Evolutionary conservation across 192 early-diverging fungal genomes (phyloP).

Genomic region (Coemansia guatemalensis): DNA sequence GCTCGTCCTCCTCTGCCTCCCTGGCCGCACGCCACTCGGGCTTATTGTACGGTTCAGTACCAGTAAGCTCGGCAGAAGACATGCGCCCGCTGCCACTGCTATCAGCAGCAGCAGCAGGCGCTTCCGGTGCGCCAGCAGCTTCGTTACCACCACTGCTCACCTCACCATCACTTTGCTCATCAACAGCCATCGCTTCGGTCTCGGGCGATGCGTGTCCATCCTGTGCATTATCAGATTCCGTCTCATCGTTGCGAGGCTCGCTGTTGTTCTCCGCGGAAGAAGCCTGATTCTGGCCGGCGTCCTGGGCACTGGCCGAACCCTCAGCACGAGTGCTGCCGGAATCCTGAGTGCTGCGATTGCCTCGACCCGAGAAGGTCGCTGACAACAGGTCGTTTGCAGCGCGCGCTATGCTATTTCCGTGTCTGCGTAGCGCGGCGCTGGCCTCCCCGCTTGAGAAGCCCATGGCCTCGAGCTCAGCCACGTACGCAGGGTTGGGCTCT

Average conservation of each 20-base stretch:
- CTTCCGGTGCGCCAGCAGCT: not conserved
- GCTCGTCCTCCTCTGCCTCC: slow-evolving; percentile 30
- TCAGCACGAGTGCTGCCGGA: not conserved
- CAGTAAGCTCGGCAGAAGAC: slow-evolving; percentile 1
- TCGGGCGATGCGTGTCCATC: slow-evolving; percentile 27
- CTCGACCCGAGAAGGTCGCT: slow-evolving; percentile 2
- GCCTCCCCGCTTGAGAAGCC: slow-evolving; percentile 81
- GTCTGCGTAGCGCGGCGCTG: slow-evolving; percentile 74
- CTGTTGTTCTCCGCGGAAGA: slow-evolving; percentile 5
- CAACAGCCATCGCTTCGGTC: slow-evolving; percentile 39
- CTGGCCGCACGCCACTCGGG: slow-evolving; percentile 38
- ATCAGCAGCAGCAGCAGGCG: slow-evolving; percentile 8
- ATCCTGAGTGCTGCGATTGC: not conserved
- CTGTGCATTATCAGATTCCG: not conserved
- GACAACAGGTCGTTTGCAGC: slow-evolving; percentile 86
- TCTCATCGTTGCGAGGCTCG: slow-evolving; percentile 36
- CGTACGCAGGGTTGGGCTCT: slow-evolving; percentile 58
- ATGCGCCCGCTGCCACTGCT: slow-evolving; percentile 18
- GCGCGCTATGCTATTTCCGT: slow-evolving; percentile 70
- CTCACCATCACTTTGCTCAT: slow-evolving; percentile 20
- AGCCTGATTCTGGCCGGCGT: not conserved
- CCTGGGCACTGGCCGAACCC: not conserved
- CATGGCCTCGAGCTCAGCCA: slow-evolving; percentile 82
- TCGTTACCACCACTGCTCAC: slow-evolving; percentile 6
- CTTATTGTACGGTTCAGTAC: slow-evolving; percentile 31